Base-by-base conservation (phyloP, 495 filamentous ascomycete genomes). In the Chaetomium fimeti region DNA sequence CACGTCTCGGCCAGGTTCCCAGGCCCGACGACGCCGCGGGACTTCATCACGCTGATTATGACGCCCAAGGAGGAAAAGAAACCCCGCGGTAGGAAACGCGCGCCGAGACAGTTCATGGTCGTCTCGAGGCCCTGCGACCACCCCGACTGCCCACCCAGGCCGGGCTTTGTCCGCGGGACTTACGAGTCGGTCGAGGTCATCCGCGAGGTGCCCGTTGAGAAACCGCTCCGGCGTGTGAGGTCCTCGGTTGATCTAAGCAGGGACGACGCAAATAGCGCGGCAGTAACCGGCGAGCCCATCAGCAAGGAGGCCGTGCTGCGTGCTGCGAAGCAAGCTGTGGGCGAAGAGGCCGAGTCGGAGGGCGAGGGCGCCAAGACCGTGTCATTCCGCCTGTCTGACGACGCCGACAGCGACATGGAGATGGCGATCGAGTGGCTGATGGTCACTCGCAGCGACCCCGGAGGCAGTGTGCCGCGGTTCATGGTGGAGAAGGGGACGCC, bases 171-270 rank as follows among this genome's bases (percentile, higher is more conserved):
- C 59, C 81, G 92, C 18, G 94, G 93, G 0, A 80, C 88, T 62
- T 98, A 97, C 75, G 93, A 98, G 78, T 92, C 89, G 16, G 88
- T 98, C 25, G 93, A 97, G 74, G 83, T 97, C 60, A 90, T 98
- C 59, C 82, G 94, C 47, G 94, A 97, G 77, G 81, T 97, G 29
- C 87, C 87, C 1, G 60, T 78, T 11, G 77, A 81, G 0, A 76
- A 72, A 61, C 67, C 73, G 8, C 71, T 72, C 16, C 67, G 68
- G 57, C 74, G 67, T 58, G 63, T 68, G 15, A 60, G 68, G 29
- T 76, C 78, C 16, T 77, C 75, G 15, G 51, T 74, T 25, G 76
- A 78, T 27, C 29, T 75, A 7, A 62, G 63, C 28, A 66, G 68
- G 18, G 72, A 75, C 13, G 72, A 72, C 11, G 22, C 61, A 29